These are phyloP conservation scores for Aspergillus nidulans DNA, from an alignment of 495 filamentous ascomycete genomes.

Conservation along the genomic window DNA sequence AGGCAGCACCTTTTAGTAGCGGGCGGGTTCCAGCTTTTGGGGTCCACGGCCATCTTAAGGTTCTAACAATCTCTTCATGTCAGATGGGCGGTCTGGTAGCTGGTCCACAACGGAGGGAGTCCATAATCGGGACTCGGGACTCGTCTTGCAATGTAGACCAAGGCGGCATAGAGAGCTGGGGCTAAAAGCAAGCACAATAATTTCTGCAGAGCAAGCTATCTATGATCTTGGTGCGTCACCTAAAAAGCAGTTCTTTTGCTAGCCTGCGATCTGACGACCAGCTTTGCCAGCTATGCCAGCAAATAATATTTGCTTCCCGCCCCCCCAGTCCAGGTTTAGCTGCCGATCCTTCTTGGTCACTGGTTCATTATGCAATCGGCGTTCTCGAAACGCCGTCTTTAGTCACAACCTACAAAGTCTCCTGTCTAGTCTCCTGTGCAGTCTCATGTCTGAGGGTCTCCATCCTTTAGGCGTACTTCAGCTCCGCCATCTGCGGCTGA, in stretches of 20 bases:
- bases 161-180: background rate
- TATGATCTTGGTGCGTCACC: conserved; percentile 7
- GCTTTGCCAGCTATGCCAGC: background rate
- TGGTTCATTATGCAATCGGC: background rate
- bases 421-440: background rate
- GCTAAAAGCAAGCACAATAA: background rate
- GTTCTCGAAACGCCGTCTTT: background rate
- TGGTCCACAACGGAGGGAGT: background rate
- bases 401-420: too few relatives aligned
- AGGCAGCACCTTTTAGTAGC: conserved; percentile 6
- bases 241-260: conserved; percentile 6
- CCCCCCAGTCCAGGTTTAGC: background rate
- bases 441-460: background rate
- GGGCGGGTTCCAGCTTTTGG: background rate
- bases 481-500: background rate
- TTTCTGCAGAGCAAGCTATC: background rate
- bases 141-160: background rate
- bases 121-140: background rate
- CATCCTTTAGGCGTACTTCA: background rate
- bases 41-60: background rate
- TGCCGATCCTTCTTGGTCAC: conserved; percentile 2
- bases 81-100: conserved; percentile 2
- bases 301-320: background rate
- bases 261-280: background rate
- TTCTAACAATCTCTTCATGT: conserved; percentile 1